Conservation (phyloP, 352 stramenopile genomes). For the Pythium scleroteichum region DNA sequence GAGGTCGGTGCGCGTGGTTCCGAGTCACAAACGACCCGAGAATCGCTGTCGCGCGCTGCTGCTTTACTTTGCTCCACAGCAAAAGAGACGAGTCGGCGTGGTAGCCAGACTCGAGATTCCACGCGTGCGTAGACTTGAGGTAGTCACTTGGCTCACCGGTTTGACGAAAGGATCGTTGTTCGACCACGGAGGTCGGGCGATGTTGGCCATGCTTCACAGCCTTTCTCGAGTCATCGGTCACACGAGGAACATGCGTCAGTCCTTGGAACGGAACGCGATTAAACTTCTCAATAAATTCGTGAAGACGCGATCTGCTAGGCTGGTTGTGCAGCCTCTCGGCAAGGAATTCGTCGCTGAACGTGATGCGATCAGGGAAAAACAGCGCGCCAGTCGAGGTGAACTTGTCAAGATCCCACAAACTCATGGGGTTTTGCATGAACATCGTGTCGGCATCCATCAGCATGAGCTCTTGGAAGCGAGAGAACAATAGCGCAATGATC, state of each 20-base stretch:
- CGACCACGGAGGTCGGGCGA: conserved; percentile 27
- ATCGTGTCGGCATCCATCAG: conserved; percentile 72
- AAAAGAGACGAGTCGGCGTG: conserved; percentile 79
- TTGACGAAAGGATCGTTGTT: conserved; percentile 24
- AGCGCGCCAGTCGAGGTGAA: conserved; percentile 58
- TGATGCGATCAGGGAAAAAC: conserved; percentile 71
- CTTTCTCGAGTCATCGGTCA: background rate
- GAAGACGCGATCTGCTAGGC: conserved; percentile 34
- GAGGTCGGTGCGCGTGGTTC: conserved; percentile 28
- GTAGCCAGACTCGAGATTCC: conserved; percentile 63
- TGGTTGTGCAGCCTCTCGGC: conserved; percentile 28
- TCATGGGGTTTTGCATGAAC: conserved; percentile 59
- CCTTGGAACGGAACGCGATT: conserved; percentile 43
- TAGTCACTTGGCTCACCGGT: conserved; percentile 52
- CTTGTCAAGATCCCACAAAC: conserved; percentile 53
- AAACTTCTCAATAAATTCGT: conserved; percentile 59
- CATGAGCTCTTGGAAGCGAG: conserved; percentile 72
- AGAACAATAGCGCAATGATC: conserved; percentile 61
- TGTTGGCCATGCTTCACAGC: conserved; percentile 8
- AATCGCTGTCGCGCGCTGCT: conserved; percentile 69
- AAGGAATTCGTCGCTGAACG: conserved; percentile 43
- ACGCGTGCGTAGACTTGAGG: conserved; percentile 56
- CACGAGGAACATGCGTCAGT: conserved; percentile 37
- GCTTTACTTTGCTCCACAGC: conserved; percentile 67
- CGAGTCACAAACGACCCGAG: conserved; percentile 53